phyloP scores from a whole-genome alignment of 1,284 basidiomycete species.

The Gomphus bonarii region DNA sequence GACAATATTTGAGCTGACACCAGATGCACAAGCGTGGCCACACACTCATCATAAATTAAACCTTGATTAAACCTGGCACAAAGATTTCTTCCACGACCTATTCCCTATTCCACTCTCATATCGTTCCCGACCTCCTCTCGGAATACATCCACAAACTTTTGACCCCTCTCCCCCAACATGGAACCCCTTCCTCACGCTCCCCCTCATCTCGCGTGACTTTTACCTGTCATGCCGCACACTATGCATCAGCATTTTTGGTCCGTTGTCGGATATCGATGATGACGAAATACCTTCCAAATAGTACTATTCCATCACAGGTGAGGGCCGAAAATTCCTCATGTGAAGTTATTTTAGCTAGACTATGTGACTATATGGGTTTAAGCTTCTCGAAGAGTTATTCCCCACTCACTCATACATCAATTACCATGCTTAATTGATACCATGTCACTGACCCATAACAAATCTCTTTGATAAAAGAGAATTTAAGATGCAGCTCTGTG shows the following conservation, averaged over 20 bases:
- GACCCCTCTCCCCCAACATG: neutral
- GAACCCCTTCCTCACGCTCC: neutral
- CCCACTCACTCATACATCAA: no score
- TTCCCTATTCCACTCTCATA: neutral
- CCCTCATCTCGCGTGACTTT: neutral
- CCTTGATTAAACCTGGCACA: neutral
- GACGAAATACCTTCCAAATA: no score
- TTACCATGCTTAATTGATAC: no score
- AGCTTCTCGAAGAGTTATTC: no score
- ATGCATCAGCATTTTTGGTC: neutral
- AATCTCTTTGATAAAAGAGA: no score
- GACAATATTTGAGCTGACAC: slow-evolving; percentile 20
- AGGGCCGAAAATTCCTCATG: no score
- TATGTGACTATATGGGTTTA: no score
- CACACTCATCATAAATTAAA: slow-evolving; percentile 9
- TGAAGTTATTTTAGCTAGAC: no score
- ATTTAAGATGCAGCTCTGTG: no score
- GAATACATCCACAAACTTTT: neutral
- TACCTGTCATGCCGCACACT: neutral
- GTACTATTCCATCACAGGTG: no score
- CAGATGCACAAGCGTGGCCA: slow-evolving; percentile 18
- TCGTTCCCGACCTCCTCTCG: neutral
- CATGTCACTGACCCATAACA: no score
- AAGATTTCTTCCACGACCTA: neutral
- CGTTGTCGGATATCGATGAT: neutral